phyloP scores from a whole-genome alignment of 225 moss, liverwort and hornwort species.

The Anthoceros angustus region DNA sequence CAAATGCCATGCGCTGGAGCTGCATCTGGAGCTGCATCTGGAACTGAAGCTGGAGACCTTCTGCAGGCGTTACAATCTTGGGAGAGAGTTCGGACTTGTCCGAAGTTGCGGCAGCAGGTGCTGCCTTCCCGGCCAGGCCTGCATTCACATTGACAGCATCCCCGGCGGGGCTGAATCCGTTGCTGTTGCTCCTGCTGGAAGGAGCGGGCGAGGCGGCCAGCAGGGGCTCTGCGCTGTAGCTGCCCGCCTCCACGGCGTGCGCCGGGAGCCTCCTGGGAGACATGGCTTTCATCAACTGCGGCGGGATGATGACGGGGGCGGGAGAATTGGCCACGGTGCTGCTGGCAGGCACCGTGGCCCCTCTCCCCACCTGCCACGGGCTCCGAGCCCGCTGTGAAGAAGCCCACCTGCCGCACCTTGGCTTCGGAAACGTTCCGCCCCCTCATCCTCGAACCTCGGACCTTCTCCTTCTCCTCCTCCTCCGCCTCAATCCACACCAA shows the following conservation, averaged over 20 bases:
- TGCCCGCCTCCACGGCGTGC: constrained; percentile 25
- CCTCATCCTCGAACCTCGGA: too few relatives aligned
- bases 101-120: too few relatives aligned
- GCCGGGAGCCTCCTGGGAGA: constrained; percentile 28
- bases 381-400: constrained; percentile 60
- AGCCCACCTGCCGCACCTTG: constrained; percentile 74
- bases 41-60: too few relatives aligned
- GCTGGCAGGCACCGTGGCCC: constrained; percentile 7
- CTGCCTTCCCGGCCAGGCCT: constrained; percentile 5
- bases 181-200: constrained; percentile 23
- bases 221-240: constrained; percentile 37
- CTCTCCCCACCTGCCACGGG: constrained; percentile 13
- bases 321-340: constrained; percentile 38
- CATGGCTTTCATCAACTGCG: constrained; percentile 22
- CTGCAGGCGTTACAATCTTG: too few relatives aligned
- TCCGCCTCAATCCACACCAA: too few relatives aligned
- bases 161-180: constrained; percentile 14
- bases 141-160: too few relatives aligned
- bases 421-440: constrained; percentile 60
- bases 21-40: too few relatives aligned
- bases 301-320: constrained; percentile 59
- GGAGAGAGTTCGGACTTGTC: too few relatives aligned
- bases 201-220: constrained; percentile 42
- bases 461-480: too few relatives aligned
- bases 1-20: too few relatives aligned